Evolutionary conservation across 306 rosid genomes (phyloP).

Genomic region (Prunus salicina): DNA sequence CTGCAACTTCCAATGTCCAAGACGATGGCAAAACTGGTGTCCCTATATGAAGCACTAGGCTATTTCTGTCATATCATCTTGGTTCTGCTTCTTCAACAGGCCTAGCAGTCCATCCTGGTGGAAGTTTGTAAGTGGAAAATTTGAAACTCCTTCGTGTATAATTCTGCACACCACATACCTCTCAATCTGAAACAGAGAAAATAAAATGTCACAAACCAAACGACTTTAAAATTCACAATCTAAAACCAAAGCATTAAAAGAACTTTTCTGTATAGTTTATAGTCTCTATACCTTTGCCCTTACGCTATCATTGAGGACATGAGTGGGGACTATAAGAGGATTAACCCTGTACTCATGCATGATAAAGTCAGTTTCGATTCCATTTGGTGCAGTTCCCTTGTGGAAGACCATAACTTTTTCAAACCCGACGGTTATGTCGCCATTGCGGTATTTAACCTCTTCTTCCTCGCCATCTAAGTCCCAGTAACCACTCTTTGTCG

Average conservation of each 20-base stretch:
- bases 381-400: background rate
- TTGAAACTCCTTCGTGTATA: background rate
- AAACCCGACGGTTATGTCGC: background rate
- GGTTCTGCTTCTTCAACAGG: background rate
- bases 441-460: background rate
- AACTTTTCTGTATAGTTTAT: background rate
- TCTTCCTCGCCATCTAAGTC: background rate
- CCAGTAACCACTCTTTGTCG: constrained; percentile 10
- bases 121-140: background rate
- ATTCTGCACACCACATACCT: constrained; percentile 9
- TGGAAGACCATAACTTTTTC: background rate
- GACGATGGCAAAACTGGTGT: no score
- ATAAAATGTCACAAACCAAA: background rate
- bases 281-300: background rate
- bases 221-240: background rate
- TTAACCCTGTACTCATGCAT: constrained; percentile 11
- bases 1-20: no score
- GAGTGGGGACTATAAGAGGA: constrained; percentile 1
- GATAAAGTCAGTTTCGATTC: background rate
- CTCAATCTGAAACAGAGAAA: constrained; percentile 9
- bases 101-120: background rate
- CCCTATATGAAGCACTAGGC: background rate
- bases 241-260: background rate
- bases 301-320: constrained; percentile 1
- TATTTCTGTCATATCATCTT: background rate